phyloP scores from a whole-genome alignment of 108 stramenopile species.

The Stephanodiscus triporus region DNA sequence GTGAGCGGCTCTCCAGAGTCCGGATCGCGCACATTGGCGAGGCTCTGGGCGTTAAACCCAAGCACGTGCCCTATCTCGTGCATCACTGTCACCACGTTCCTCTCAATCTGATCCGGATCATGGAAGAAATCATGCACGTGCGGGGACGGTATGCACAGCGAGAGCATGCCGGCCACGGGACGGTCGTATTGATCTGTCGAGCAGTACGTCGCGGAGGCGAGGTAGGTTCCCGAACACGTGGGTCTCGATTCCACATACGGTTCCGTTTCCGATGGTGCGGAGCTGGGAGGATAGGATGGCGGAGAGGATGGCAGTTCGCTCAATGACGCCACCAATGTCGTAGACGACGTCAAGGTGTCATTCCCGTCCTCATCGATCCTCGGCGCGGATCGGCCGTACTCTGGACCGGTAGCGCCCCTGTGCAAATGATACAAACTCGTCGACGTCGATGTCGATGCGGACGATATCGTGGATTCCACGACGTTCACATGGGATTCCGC shows the following conservation, averaged over 20 bases:
- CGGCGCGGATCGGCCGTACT: conserved; percentile 4
- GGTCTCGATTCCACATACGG: conserved; percentile 36
- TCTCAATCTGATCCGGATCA: conserved; percentile 34
- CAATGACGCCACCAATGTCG: not conserved
- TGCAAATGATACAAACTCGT: not conserved
- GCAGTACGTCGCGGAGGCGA: conserved; percentile 81
- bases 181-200: conserved; percentile 86
- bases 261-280: conserved; percentile 39
- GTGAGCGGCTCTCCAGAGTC: conserved; percentile 77
- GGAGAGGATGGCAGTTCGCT: conserved; percentile 18
- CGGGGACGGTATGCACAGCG: conserved; percentile 63
- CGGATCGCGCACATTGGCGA: conserved; percentile 79
- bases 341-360: not conserved
- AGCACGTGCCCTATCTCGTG: conserved; percentile 84
- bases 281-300: conserved; percentile 28
- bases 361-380: not conserved
- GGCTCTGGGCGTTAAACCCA: conserved; percentile 74
- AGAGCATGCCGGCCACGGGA: conserved; percentile 75
- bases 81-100: conserved; percentile 72
- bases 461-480: not conserved
- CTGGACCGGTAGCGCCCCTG: conserved; percentile 22
- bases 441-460: not conserved
- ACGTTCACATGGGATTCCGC: not conserved
- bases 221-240: conserved; percentile 60
- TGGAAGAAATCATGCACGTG: conserved; percentile 61